Evolutionary conservation across 192 early-diverging fungal species (phyloP).

Genomic region (Radiomyces spectabilis): DNA sequence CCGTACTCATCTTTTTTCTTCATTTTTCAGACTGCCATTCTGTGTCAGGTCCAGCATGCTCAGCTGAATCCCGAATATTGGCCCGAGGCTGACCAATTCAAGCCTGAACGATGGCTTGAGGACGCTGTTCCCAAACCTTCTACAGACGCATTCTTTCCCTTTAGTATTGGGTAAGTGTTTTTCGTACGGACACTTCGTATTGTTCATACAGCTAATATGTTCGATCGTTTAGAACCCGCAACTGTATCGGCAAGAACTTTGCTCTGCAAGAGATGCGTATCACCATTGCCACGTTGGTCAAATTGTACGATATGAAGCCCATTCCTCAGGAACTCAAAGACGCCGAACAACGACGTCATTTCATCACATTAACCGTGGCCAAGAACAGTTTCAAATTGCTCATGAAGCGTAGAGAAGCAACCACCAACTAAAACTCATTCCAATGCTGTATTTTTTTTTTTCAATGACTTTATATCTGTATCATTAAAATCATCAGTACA

Average conservation of each 20-base stretch:
- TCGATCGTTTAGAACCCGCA: too few relatives aligned
- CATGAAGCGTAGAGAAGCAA: not conserved
- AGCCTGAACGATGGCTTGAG: constrained; percentile 42
- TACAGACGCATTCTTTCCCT: constrained; percentile 38
- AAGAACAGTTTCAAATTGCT: constrained; percentile 9
- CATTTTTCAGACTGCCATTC: not conserved
- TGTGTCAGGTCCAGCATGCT: not conserved
- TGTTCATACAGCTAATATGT: too few relatives aligned
- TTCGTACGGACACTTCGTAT: too few relatives aligned
- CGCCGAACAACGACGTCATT: constrained; percentile 42
- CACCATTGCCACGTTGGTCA: constrained; percentile 33
- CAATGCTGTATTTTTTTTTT: not conserved
- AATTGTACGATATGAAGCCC: constrained; percentile 31
- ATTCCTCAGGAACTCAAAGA: constrained; percentile 51
- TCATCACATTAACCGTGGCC: constrained; percentile 13
- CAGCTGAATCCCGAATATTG: constrained; percentile 30
- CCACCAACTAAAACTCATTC: too few relatives aligned
- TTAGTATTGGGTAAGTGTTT: constrained; percentile 32
- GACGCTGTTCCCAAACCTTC: constrained; percentile 18
- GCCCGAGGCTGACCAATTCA: constrained; percentile 32
- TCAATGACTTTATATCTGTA: too few relatives aligned
- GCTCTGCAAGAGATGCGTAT: constrained; percentile 46
- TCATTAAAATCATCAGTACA: too few relatives aligned
- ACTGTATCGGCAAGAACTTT: constrained; percentile 47
- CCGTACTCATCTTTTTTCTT: not conserved